These are phyloP conservation scores for Bullera alba DNA, from an alignment of 768 basidiomycete species.

Conservation along the genomic window DNA sequence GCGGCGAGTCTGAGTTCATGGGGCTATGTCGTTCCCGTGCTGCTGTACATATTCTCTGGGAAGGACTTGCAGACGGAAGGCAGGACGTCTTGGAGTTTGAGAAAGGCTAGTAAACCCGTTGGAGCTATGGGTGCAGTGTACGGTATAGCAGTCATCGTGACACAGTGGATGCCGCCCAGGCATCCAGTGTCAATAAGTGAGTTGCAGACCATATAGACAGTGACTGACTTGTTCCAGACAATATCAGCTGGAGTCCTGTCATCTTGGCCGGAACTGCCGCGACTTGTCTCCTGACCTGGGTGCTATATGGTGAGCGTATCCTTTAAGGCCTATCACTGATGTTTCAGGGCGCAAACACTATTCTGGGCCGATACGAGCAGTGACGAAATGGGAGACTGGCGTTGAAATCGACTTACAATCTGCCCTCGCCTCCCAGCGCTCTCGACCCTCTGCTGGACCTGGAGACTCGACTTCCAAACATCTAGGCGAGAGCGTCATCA, in stretches of 20 bases:
- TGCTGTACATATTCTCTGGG: constrained; percentile 35
- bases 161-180: constrained; percentile 39
- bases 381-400: constrained; percentile 48
- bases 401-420: constrained; percentile 46
- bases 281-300: constrained; percentile 42
- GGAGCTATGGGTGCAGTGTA: constrained; percentile 27
- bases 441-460: no score
- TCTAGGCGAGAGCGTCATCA: no score
- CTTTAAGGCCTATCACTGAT: background rate
- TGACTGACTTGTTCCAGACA: constrained; percentile 13
- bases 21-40: constrained; percentile 40
- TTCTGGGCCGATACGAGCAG: constrained; percentile 48
- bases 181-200: constrained; percentile 41
- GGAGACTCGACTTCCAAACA: no score
- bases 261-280: constrained; percentile 40
- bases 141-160: constrained; percentile 30
- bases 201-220: constrained; percentile 1
- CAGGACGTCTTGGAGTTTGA: constrained; percentile 45
- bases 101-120: constrained; percentile 38
- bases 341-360: constrained; percentile 37
- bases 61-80: constrained; percentile 43
- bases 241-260: constrained; percentile 43
- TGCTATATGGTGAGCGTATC: constrained; percentile 42
- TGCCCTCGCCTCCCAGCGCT: constrained; percentile 26
- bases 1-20: constrained; percentile 41